phyloP scores from a whole-genome alignment of 1,139 yeast species.

The Lodderomyces margitis region DNA sequence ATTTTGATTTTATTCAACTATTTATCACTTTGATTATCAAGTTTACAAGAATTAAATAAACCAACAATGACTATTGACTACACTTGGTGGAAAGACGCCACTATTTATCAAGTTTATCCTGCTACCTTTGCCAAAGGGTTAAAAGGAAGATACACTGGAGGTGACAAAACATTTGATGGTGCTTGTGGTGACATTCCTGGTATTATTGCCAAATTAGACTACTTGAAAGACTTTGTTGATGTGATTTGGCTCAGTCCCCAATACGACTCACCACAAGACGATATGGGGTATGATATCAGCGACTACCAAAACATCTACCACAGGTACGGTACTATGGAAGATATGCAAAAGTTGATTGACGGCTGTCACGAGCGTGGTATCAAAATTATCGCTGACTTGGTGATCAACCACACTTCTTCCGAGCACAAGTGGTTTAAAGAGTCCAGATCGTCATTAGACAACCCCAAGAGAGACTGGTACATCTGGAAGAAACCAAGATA shows the following conservation, averaged over 20 bases:
- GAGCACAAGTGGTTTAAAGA: slow-evolving; percentile 60
- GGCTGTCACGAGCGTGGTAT: slow-evolving; percentile 50
- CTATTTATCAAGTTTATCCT: slow-evolving; percentile 46
- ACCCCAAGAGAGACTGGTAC: slow-evolving; percentile 63
- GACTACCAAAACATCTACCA: slow-evolving; percentile 53
- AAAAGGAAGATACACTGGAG: slow-evolving; percentile 34
- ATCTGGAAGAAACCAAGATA: slow-evolving; percentile 52
- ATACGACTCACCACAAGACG: slow-evolving; percentile 59
- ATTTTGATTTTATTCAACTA: background rate
- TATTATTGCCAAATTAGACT: slow-evolving; percentile 49
- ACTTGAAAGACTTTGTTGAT: slow-evolving; percentile 47
- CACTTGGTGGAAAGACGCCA: slow-evolving; percentile 58
- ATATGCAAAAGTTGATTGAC: slow-evolving; percentile 41
- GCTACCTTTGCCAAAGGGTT: slow-evolving; percentile 4
- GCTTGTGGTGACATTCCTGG: slow-evolving; percentile 60
- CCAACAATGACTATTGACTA: slow-evolving; percentile 14
- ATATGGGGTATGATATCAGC: slow-evolving; percentile 63
- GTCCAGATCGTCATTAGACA: slow-evolving; percentile 47
- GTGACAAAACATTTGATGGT: slow-evolving; percentile 56
- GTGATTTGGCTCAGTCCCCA: slow-evolving; percentile 59
- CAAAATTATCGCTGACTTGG: slow-evolving; percentile 54
- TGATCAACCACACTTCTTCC: slow-evolving; percentile 56
- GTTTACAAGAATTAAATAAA: background rate
- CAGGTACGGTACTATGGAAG: slow-evolving; percentile 52
- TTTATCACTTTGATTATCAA: background rate